Evolutionary conservation across 371 early-diverging fungal species (phyloP), one percentile per base, ranked within the genome.

Genomic region (Rhizopus arrhizus): DNA sequence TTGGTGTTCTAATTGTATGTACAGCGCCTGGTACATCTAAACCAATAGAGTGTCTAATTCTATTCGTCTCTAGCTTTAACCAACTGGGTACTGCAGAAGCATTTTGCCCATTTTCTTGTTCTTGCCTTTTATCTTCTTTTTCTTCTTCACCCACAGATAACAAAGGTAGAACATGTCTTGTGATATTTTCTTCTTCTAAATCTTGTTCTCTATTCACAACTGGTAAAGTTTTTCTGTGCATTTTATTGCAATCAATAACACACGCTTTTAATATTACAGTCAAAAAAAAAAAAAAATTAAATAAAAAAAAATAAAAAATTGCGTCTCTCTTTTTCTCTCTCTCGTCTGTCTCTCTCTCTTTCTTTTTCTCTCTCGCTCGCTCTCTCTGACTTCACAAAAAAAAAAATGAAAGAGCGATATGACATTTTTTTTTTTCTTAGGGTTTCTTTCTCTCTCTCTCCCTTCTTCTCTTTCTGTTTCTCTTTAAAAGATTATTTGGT

Each of bases 11-110:
- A 11, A 64, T 72, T 2, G 69, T 72, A 50, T 72, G 72, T 11
- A 72, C 72, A 40, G 65, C 69, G 15, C 72, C 72, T n/a, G 72
- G 72, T 15, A 72, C 72, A 53, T 72, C 72, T 34, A 72, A 57
- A 11, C 72, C 72, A 11, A 71, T 49, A 0, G 68, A 67, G 47
- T 71, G 62, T 12, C 71, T 54, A 5, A 54, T 42, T 55, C 59
- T 49, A 9, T 47, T 47, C n/a, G n/a, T 15, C 22, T 35, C 15
- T 12, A 59, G 12, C 15, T 46, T 56, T 29, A 68, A 12, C 68
- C 68, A 68, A 15, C n/a, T 60, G n/a, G 62, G 59, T 32, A 56
- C 45, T 9, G 59, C 59, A 22, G 54, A 38, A 10, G 49, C 36
- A 1, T 42, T 40, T 29, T 46, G 29, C 22, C 16, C 4, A 16